Evolutionary conservation across 768 basidiomycete species (phyloP).

Genomic region (Grammothele lineata): DNA sequence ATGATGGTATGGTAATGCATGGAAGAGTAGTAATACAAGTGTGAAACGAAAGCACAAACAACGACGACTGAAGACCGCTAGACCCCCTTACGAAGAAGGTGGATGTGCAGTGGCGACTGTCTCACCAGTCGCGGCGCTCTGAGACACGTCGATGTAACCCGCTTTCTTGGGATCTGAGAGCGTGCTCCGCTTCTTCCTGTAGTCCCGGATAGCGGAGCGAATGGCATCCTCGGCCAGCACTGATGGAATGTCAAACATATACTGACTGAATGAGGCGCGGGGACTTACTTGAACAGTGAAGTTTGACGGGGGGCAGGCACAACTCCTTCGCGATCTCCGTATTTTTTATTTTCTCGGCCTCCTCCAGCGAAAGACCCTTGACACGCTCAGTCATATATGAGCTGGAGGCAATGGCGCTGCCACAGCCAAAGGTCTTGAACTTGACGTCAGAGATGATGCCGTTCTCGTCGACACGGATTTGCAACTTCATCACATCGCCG

Average conservation of each 20-base stretch:
- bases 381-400: conserved; percentile 99
- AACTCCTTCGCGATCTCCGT: conserved; percentile 99
- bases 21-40: conserved; percentile 14
- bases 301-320: conserved; percentile 92
- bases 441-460: conserved; percentile 98
- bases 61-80: not conserved
- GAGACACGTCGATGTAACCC: conserved; percentile 70
- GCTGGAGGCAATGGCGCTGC: conserved; percentile 95
- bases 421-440: conserved; percentile 99
- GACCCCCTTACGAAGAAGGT: conserved; percentile 7
- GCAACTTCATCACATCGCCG: conserved; percentile 99
- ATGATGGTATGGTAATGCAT: conserved; percentile 7
- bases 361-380: conserved; percentile 88
- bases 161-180: conserved; percentile 47
- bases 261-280: conserved; percentile 2
- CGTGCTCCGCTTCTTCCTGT: conserved; percentile 75
- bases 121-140: conserved; percentile 49
- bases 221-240: conserved; percentile 99
- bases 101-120: conserved; percentile 43
- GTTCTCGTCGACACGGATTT: conserved; percentile 93
- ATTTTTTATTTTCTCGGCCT: conserved; percentile 96
- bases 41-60: not conserved
- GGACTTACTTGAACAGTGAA: conserved; percentile 83
- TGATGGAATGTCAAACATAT: conserved; percentile 28
- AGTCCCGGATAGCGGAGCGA: conserved; percentile 95